A percentile compares a stretch with the other conserved stretches of the same genome.
phyloP scores from a whole-genome alignment of 345 rosid species.

The Lepidium africanum region DNA sequence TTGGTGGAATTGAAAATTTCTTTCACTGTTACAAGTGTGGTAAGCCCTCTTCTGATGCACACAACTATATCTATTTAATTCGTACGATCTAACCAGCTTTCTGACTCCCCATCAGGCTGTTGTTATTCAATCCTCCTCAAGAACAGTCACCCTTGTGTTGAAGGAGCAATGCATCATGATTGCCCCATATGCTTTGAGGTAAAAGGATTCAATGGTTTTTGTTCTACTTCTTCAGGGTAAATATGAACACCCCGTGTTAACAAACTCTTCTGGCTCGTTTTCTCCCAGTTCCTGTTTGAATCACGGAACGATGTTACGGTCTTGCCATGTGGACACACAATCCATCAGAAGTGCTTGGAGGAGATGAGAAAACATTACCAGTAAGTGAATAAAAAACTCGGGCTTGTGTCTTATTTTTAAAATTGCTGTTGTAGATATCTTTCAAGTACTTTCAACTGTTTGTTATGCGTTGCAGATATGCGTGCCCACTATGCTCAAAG shows the following conservation, averaged over 20 bases:
- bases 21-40: conserved; percentile 91
- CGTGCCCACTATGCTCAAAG: conserved; percentile 87
- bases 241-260: neutral
- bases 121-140: conserved; percentile 68
- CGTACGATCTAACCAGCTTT: neutral
- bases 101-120: conserved; percentile 43
- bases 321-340: conserved; percentile 88
- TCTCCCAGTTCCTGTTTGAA: conserved; percentile 70
- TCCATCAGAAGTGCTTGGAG: conserved; percentile 66
- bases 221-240: neutral
- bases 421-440: neutral
- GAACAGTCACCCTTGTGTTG: conserved; percentile 81
- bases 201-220: neutral
- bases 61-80: neutral
- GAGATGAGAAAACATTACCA: conserved; percentile 78
- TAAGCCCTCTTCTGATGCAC: conserved; percentile 27
- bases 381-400: conserved; percentile 32
- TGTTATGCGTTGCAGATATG: conserved; percentile 37
- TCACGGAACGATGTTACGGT: conserved; percentile 63
- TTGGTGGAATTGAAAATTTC: conserved; percentile 79
- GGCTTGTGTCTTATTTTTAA: neutral
- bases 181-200: conserved; percentile 97
- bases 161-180: conserved; percentile 97
- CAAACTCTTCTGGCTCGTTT: neutral
- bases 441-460: neutral